Evolutionary conservation across 2,329 filamentous ascomycete species (phyloP).

Genomic region (Diaporthe ampelina): DNA sequence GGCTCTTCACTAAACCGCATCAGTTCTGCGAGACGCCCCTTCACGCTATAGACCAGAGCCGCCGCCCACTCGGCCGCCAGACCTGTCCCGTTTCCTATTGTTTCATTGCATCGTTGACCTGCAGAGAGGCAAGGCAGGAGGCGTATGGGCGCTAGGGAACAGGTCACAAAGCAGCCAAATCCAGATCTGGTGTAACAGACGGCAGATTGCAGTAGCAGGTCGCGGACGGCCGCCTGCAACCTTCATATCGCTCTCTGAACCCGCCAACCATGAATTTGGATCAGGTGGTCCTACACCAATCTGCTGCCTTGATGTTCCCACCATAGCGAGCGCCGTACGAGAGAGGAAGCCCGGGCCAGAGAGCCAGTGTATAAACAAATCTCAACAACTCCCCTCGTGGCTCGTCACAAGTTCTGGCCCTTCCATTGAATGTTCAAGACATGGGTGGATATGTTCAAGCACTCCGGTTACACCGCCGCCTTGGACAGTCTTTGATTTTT

Average conservation of each 20-base stretch:
- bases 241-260: conserved; percentile 41
- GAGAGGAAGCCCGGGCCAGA: conserved; percentile 34
- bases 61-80: conserved; percentile 25
- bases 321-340: conserved; percentile 15
- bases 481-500: conserved; percentile 41
- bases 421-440: conserved; percentile 39
- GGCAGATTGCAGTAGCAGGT: conserved; percentile 43
- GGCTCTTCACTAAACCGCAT: conserved; percentile 5
- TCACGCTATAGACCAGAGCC: conserved; percentile 21
- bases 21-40: conserved; percentile 1
- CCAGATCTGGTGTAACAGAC: conserved; percentile 43
- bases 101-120: conserved; percentile 36
- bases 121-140: conserved; percentile 27
- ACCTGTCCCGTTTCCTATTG: conserved; percentile 31
- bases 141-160: conserved; percentile 12
- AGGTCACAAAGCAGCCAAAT: conserved; percentile 34
- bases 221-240: conserved; percentile 39
- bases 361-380: conserved; percentile 35
- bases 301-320: conserved; percentile 31
- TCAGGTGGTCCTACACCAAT: conserved; percentile 40
- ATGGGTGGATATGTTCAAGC: conserved; percentile 41
- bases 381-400: conserved; percentile 31
- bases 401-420: conserved; percentile 32
- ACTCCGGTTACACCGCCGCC: conserved; percentile 37
- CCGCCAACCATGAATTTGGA: conserved; percentile 40